These are phyloP conservation scores for Posidonia oceanica DNA, from an alignment of 116 monocot genomes.

Conservation along the genomic window DNA sequence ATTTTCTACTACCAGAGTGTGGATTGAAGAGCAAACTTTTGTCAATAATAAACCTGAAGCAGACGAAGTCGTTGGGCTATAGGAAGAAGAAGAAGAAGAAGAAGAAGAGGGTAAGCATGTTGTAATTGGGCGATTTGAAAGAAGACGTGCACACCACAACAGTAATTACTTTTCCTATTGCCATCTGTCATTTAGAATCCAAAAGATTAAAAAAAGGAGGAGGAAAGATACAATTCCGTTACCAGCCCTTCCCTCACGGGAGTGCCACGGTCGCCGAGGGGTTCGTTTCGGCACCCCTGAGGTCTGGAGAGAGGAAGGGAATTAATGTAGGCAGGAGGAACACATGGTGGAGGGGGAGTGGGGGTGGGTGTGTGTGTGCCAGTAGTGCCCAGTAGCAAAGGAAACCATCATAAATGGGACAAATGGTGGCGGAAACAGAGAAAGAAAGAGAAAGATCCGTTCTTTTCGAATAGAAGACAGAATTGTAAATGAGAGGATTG, in stretches of 20 bases:
- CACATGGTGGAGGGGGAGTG: too few relatives aligned
- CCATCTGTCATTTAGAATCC: neutral
- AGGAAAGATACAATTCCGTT: neutral
- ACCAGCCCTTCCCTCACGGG: neutral
- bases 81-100: neutral
- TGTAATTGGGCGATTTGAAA: neutral
- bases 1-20: neutral
- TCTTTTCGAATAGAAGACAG: too few relatives aligned
- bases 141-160: neutral
- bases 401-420: too few relatives aligned
- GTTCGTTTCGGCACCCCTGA: neutral
- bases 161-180: neutral
- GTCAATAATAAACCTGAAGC: neutral
- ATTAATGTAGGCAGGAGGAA: too few relatives aligned
- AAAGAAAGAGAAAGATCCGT: too few relatives aligned
- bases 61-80: neutral
- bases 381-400: too few relatives aligned
- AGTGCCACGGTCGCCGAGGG: slow-evolving; percentile 1
- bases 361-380: too few relatives aligned
- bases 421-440: too few relatives aligned
- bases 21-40: neutral
- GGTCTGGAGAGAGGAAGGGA: neutral
- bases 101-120: neutral
- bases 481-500: too few relatives aligned
- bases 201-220: neutral